phyloP scores from a whole-genome alignment of 495 filamentous ascomycete species.

The Trichoderma erinaceum region DNA sequence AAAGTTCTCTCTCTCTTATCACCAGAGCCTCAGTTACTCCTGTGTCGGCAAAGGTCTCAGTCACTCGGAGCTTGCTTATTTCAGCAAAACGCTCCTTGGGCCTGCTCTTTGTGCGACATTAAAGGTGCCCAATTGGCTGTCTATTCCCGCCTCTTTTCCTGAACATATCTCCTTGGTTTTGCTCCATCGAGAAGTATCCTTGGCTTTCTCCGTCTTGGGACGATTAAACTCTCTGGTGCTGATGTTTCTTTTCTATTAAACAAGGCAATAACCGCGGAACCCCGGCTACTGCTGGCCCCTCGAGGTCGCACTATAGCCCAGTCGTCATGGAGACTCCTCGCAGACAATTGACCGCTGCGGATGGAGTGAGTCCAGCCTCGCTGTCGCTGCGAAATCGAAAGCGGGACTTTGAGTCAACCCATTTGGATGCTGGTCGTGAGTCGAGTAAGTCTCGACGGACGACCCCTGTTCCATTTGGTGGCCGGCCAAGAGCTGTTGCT shows the following conservation, averaged over 20 bases:
- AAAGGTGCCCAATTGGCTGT: neutral
- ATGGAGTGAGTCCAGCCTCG: neutral
- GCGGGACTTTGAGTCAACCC: constrained; percentile 29
- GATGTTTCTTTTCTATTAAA: neutral
- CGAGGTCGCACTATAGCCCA: neutral
- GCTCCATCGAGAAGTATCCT: neutral
- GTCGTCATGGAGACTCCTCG: constrained; percentile 18
- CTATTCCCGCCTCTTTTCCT: neutral
- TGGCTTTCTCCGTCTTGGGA: neutral
- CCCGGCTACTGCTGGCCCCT: neutral
- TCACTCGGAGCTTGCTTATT: neutral
- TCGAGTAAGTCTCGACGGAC: constrained; percentile 30
- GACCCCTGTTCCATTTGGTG: constrained; percentile 22
- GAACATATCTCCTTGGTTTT: neutral
- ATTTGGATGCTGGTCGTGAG: constrained; percentile 16
- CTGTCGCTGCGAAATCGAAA: constrained; percentile 25
- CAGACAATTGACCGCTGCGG: constrained; percentile 14
- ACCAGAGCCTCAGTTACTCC: neutral
- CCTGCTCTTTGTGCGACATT: neutral
- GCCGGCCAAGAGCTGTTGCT: neutral
- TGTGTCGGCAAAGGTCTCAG: neutral
- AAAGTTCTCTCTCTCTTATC: neutral
- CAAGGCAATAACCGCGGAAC: neutral
- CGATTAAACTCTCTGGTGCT: neutral
- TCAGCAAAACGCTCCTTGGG: neutral